phyloP scores from a whole-genome alignment of 2,329 filamentous ascomycete species.

The Penicillium sp. region DNA sequence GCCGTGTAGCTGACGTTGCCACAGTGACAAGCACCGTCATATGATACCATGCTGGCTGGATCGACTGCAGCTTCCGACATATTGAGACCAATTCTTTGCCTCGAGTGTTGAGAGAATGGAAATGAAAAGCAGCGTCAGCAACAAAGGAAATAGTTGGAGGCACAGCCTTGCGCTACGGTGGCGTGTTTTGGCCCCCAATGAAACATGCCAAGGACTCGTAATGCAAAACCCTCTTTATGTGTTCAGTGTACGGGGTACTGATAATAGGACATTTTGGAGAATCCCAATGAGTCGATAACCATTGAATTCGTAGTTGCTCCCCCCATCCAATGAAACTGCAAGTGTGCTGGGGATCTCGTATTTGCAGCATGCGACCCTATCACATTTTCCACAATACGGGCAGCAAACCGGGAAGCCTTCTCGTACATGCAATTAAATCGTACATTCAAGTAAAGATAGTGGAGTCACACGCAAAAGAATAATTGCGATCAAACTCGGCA shows the following conservation, averaged over 20 bases:
- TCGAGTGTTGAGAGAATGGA: not conserved
- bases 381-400: not conserved
- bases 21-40: constrained; percentile 24
- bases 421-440: not conserved
- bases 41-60: not conserved
- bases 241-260: not conserved
- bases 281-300: not conserved
- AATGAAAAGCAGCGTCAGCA: not conserved
- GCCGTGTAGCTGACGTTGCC: constrained; percentile 24
- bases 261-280: not conserved
- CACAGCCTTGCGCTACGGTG: not conserved
- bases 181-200: not conserved
- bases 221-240: not conserved
- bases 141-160: not conserved
- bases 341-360: not conserved
- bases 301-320: not conserved
- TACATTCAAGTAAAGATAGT: too few species aligned
- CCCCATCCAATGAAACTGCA: not conserved
- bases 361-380: not conserved
- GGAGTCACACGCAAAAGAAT: too few species aligned
- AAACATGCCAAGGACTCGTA: not conserved
- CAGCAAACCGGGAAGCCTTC: not conserved
- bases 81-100: not conserved
- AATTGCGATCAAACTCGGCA: not conserved
- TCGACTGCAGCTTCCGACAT: not conserved